A percentile compares a stretch with the other conserved stretches of the same genome.
Evolutionary conservation across 768 basidiomycete genomes (phyloP).

Genomic region (Suillus cothurnatus): DNA sequence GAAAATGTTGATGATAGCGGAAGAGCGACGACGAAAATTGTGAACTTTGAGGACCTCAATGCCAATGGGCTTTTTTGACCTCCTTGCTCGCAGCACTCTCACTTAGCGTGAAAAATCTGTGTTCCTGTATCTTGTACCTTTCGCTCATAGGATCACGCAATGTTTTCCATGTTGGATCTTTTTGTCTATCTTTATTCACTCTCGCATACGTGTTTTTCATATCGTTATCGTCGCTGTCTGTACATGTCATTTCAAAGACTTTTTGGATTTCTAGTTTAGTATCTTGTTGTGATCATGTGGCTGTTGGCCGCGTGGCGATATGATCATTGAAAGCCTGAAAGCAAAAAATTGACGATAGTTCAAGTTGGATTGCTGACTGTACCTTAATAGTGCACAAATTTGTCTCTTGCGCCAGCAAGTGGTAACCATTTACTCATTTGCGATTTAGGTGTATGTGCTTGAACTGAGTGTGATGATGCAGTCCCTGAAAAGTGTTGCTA

Average conservation of each 20-base stretch:
- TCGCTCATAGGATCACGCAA: not conserved
- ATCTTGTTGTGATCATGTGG: not conserved
- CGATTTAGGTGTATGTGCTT: not conserved
- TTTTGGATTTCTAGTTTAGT: not conserved
- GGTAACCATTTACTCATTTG: not conserved
- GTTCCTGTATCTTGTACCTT: constrained; percentile 6
- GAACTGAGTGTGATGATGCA: not conserved
- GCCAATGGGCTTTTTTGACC: not conserved
- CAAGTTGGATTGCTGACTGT: not conserved
- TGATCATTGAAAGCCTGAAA: not conserved
- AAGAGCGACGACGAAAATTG: constrained; percentile 36
- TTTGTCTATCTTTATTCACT: constrained; percentile 11
- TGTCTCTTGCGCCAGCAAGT: not conserved
- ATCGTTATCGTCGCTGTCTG: not conserved
- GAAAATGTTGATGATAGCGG: constrained; percentile 44
- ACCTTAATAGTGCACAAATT: not conserved
- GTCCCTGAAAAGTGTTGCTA: not conserved
- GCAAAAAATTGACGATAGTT: not conserved
- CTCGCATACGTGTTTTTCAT: not conserved
- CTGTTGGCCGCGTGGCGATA: not conserved
- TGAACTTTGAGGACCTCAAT: not conserved
- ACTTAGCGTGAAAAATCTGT: not conserved
- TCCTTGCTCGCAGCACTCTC: not conserved
- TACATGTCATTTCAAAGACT: not conserved
- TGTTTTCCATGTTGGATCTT: not conserved